phyloP scores from a whole-genome alignment of 1,284 basidiomycete species.

The Pyrrhoderma noxium region DNA sequence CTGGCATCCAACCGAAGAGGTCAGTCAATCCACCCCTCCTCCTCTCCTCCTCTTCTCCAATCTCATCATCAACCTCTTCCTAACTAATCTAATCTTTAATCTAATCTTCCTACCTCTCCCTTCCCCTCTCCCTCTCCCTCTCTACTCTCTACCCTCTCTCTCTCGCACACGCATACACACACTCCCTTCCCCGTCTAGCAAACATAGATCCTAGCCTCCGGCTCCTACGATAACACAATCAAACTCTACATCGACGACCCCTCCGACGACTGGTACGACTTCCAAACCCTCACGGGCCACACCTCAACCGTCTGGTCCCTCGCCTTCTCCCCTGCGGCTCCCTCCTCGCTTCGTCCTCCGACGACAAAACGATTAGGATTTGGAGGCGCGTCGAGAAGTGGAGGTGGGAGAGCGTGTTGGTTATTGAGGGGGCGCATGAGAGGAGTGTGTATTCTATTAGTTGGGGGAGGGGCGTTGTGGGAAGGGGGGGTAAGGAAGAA shows the following conservation, averaged over 20 bases:
- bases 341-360: conserved; percentile 79
- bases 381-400: conserved; percentile 55
- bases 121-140: conserved; percentile 10
- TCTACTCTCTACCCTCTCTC: no score
- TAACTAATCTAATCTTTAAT: conserved; percentile 2
- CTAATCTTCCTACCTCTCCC: no score
- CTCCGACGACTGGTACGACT: conserved; percentile 91
- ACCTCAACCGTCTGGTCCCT: conserved; percentile 89
- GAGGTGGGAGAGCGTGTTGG: conserved; percentile 51
- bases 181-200: conserved; percentile 19
- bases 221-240: conserved; percentile 95
- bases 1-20: conserved; percentile 96
- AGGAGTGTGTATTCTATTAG: conserved; percentile 75
- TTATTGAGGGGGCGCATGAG: conserved; percentile 51
- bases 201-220: conserved; percentile 84
- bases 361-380: conserved; percentile 69
- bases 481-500: conserved; percentile 24
- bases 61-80: not conserved
- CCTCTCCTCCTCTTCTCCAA: not conserved
- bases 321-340: conserved; percentile 75
- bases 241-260: conserved; percentile 94
- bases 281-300: conserved; percentile 75
- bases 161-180: no score
- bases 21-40: conserved; percentile 28
- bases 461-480: conserved; percentile 48